Conservation (phyloP, 306 rosid species). For the Echinosophora koreensis region DNA sequence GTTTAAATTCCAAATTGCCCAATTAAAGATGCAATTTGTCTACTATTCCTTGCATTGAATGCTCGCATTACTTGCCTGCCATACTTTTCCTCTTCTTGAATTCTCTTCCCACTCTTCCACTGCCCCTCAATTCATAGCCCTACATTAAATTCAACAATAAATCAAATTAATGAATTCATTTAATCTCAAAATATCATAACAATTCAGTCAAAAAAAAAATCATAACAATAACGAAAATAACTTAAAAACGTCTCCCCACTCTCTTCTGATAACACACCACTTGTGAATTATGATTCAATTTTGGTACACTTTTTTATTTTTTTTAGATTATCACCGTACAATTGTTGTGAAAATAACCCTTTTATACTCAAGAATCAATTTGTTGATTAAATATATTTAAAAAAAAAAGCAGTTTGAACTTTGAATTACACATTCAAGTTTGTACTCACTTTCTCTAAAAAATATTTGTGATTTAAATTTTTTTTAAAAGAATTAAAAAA, state of each 20-base stretch:
- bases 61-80: conserved; percentile 55
- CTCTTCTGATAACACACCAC: too few species aligned
- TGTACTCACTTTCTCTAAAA: too few species aligned
- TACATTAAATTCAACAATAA: conserved; percentile 64
- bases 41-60: conserved; percentile 52
- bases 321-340: too few species aligned
- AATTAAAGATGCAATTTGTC: conserved; percentile 2
- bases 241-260: background rate
- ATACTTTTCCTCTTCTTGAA: conserved; percentile 42
- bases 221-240: conserved; percentile 27
- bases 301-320: too few species aligned
- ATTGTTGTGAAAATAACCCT: too few species aligned
- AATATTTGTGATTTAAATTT: too few species aligned
- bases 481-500: too few species aligned
- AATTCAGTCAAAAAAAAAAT: conserved; percentile 16
- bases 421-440: too few species aligned
- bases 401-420: too few species aligned
- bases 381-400: too few species aligned
- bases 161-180: conserved; percentile 40
- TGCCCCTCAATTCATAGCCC: conserved; percentile 64
- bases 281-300: too few species aligned
- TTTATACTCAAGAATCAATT: too few species aligned
- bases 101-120: conserved; percentile 58
- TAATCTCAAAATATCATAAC: conserved; percentile 38
- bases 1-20: conserved; percentile 11